Conservation (phyloP, 352 stramenopile genomes). For the Phytopythium litorale region DNA sequence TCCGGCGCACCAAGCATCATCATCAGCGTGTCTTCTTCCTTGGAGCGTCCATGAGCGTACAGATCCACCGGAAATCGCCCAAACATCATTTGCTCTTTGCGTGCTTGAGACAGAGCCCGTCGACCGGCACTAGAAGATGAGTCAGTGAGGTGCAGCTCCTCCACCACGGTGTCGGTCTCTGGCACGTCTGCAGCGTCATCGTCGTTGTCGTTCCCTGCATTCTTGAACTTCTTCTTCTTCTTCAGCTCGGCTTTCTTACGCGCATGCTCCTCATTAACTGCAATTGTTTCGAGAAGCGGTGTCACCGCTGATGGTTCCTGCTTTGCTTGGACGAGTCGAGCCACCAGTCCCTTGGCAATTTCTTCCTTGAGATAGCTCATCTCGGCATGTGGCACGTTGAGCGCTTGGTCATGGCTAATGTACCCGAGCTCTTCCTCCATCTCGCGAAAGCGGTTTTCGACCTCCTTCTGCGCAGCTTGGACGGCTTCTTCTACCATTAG, state of each 20-base stretch:
- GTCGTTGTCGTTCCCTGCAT: constrained; percentile 11
- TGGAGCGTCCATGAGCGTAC: constrained; percentile 61
- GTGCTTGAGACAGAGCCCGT: constrained; percentile 16
- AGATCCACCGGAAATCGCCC: constrained; percentile 60
- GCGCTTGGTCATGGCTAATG: constrained; percentile 34
- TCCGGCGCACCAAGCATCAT: constrained; percentile 55
- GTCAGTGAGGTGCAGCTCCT: constrained; percentile 56
- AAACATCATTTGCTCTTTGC: constrained; percentile 61
- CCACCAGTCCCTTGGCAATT: constrained; percentile 61
- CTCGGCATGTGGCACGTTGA: constrained; percentile 40
- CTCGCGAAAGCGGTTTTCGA: constrained; percentile 80
- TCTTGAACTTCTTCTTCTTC: constrained; percentile 36
- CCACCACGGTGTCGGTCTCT: constrained; percentile 30
- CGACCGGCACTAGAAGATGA: constrained; percentile 28
- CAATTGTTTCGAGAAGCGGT: constrained; percentile 50
- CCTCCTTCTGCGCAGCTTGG: constrained; percentile 67
- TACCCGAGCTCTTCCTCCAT: constrained; percentile 87
- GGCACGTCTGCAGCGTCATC: constrained; percentile 20
- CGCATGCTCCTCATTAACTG: constrained; percentile 45
- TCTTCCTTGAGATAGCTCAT: constrained; percentile 56
- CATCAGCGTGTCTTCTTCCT: constrained; percentile 45
- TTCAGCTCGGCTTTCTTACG: constrained; percentile 38
- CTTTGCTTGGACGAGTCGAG: constrained; percentile 54
- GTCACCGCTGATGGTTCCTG: constrained; percentile 41
- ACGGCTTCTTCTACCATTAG: constrained; percentile 86